phyloP scores from a whole-genome alignment of 177 flowering plant species.

The Vitis hybrid region DNA sequence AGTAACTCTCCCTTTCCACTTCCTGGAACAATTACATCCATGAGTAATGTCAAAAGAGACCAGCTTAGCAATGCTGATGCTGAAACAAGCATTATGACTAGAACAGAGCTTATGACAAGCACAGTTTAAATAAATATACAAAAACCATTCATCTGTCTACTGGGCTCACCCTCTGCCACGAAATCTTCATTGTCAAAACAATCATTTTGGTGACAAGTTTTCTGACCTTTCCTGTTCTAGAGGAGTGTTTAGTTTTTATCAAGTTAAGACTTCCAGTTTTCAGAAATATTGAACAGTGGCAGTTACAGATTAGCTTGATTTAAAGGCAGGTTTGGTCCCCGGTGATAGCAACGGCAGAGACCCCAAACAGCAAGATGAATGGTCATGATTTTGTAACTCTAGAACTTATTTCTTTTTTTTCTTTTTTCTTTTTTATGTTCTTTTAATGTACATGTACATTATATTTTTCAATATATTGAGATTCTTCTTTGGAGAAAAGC shows the following conservation, averaged over 20 bases:
- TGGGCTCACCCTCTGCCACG: not conserved
- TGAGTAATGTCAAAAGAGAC: slow-evolving; percentile 16
- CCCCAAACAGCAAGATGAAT: not conserved
- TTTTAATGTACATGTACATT: slow-evolving; percentile 8
- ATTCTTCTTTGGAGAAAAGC: not conserved
- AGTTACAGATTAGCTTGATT: not conserved
- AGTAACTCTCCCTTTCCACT: slow-evolving; percentile 45
- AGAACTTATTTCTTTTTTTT: not conserved
- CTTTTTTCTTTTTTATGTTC: not conserved
- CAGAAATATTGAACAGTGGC: not conserved
- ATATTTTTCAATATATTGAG: not conserved
- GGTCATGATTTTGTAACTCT: slow-evolving; percentile 13
- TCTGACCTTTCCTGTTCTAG: not conserved
- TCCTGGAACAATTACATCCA: slow-evolving; percentile 29
- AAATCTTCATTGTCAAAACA: not conserved
- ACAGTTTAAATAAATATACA: slow-evolving; percentile 29
- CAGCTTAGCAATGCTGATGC: slow-evolving; percentile 21
- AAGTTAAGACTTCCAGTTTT: not conserved
- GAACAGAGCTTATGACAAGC: slow-evolving; percentile 54
- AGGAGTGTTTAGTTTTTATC: not conserved
- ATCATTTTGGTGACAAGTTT: not conserved
- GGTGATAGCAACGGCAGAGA: not conserved
- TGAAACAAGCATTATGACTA: slow-evolving; percentile 23
- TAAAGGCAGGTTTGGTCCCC: not conserved
- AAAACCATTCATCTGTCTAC: not conserved